Base-by-base conservation (phyloP, 208 protist genomes). In the Trypanosoma brucei region DNA sequence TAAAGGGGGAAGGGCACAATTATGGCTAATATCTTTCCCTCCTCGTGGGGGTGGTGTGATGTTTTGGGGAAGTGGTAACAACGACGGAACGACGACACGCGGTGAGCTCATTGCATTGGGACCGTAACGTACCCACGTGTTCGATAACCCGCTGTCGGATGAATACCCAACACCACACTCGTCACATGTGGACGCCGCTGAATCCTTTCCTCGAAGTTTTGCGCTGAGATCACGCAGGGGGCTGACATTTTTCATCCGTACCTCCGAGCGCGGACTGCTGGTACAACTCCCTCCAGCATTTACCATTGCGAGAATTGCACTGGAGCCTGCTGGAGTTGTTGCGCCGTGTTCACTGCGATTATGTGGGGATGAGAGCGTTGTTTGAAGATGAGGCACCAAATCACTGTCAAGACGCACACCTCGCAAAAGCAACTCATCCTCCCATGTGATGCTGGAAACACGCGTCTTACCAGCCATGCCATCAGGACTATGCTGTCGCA, bases 341-440 rank as follows among this genome's bases (percentile, higher is more conserved):
- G n/a, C 40, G 48, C 48, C 49, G 54, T 42, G 30, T 11, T 54
- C 36, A 55, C 13, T n/a, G 13, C 59, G 46, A n/a, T 7, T 49
- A n/a, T 54, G 55, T 6, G 55, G 55, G 30, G 63, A 54, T 49
- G 62, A 3, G 78, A 62, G 44, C 72, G 72, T 9, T 30, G 51
- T 13, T 45, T 72, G 57, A 76, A 75, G 31, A 68, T 79, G 38
- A 30, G 68, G 34, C 64, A 80, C 77, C 64, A 86, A 39, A 62
- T 70, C 36, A 76, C 83, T 53, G 68, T 77, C 83, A 0, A 77
- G 79, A 3, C 73, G 56, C 40, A 86, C 68, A 22, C 84, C 84
- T 39, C 79, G 76, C 33, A 91, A 71, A 33, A 91, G 65, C 33
- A 91, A 39, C 5, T 61, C 54, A 7, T 91, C 84, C 33, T 86